Evolutionary conservation across 768 basidiomycete species (phyloP).

Genomic region (Cyclocybe cylindracea): DNA sequence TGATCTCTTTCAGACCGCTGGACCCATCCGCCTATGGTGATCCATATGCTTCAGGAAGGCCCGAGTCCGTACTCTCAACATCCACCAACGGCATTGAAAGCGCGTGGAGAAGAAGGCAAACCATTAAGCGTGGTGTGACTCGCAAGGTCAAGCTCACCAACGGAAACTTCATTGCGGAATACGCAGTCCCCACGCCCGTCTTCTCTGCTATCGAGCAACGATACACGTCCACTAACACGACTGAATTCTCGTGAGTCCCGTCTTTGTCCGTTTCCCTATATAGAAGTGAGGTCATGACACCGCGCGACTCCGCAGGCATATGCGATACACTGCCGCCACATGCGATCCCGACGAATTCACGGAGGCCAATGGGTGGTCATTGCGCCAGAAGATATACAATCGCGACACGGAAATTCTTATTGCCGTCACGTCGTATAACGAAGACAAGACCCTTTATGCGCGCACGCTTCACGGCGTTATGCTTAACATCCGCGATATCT

Average conservation of each 20-base stretch:
- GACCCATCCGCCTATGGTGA: conserved; percentile 69
- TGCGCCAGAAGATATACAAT: conserved; percentile 83
- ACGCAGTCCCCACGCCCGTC: conserved; percentile 84
- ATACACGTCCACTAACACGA: conserved; percentile 71
- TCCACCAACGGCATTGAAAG: conserved; percentile 59
- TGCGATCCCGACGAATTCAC: conserved; percentile 89
- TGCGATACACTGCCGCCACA: conserved; percentile 93
- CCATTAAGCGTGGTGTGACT: conserved; percentile 90
- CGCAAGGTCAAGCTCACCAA: conserved; percentile 92
- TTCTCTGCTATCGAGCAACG: conserved; percentile 80
- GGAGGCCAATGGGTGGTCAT: conserved; percentile 77
- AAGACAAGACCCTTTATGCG: conserved; percentile 89
- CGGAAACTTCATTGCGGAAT: conserved; percentile 91
- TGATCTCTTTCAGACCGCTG: conserved; percentile 32
- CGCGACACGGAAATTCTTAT: conserved; percentile 93
- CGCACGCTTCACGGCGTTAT: conserved; percentile 95
- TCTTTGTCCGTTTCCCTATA: conserved; percentile 1
- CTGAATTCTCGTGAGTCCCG: conserved; percentile 83
- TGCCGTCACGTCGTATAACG: conserved; percentile 92
- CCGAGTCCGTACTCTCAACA: conserved; percentile 49
- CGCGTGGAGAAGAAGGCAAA: conserved; percentile 78
- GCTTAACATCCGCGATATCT: conserved; percentile 97
- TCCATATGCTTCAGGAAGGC: conserved; percentile 55
- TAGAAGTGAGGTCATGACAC: neutral
- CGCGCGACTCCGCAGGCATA: conserved; percentile 53